These are phyloP conservation scores for Geotrichum bryndzae DNA, from an alignment of 1,139 yeast genomes.

Conservation along the genomic window DNA sequence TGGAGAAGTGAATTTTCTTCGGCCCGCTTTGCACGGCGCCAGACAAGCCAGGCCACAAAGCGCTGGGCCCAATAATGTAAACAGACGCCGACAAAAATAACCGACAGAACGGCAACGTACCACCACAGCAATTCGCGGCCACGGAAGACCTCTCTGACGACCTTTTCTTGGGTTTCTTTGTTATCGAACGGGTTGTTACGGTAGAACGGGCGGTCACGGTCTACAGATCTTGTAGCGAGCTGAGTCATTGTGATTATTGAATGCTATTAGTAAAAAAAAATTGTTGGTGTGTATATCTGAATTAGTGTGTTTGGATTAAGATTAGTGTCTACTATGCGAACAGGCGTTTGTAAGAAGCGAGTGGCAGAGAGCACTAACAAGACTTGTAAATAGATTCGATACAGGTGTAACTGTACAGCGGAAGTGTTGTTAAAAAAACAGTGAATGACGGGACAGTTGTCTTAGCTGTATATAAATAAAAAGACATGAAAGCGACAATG, in stretches of 20 bases:
- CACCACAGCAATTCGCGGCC: slow-evolving; percentile 1
- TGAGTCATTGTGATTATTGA: background rate
- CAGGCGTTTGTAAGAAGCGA: too few species aligned
- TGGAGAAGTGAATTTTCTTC: background rate
- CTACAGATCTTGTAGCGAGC: background rate
- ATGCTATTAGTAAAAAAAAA: background rate
- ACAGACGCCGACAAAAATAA: background rate
- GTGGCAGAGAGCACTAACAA: too few species aligned
- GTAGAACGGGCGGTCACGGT: slow-evolving; percentile 3
- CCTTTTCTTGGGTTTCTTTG: background rate
- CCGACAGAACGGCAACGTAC: background rate
- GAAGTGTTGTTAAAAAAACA: too few species aligned
- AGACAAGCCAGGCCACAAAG: background rate
- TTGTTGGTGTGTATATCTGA: background rate
- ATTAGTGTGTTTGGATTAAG: background rate
- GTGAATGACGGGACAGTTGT: too few species aligned
- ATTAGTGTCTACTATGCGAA: too few species aligned
- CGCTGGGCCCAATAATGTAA: background rate
- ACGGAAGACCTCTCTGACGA: slow-evolving; percentile 2
- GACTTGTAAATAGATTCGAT: too few species aligned
- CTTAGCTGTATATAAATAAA: too few species aligned
- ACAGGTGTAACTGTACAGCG: too few species aligned
- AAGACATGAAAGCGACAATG: too few species aligned
- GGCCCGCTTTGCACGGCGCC: background rate
- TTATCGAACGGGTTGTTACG: background rate